Evolutionary conservation across 305 asterid species (phyloP).

Genomic region (Galium porrigens): DNA sequence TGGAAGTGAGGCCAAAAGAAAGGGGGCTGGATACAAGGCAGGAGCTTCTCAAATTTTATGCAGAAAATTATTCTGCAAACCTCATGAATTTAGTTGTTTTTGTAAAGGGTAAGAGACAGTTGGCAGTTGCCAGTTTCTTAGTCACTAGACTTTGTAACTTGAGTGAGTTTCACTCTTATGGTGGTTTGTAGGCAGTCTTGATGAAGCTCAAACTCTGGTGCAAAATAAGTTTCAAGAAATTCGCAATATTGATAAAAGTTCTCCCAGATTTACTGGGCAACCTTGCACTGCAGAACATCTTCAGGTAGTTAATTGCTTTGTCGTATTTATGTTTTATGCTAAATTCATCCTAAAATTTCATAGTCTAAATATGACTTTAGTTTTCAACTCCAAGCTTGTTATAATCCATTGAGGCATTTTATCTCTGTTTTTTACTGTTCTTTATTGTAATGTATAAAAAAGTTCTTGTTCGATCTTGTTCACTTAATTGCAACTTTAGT

Average conservation of each 20-base stretch:
- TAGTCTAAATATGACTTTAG: neutral
- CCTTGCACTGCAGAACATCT: slow-evolving; percentile 72
- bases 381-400: neutral
- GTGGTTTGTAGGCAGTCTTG: slow-evolving; percentile 55
- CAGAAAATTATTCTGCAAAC: slow-evolving; percentile 77
- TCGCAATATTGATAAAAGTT: slow-evolving; percentile 38
- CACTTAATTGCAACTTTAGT: neutral
- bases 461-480: neutral
- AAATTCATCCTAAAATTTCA: neutral
- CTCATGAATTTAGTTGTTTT: slow-evolving; percentile 88
- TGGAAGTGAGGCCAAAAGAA: slow-evolving; percentile 73
- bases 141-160: slow-evolving; percentile 12
- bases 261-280: slow-evolving; percentile 53
- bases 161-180: slow-evolving; percentile 18
- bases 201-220: slow-evolving; percentile 58
- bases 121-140: slow-evolving; percentile 20
- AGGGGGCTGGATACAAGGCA: slow-evolving; percentile 70
- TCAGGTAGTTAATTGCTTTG: slow-evolving; percentile 38
- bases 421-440: neutral
- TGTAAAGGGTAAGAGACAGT: slow-evolving; percentile 45
- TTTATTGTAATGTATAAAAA: neutral
- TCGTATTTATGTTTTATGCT: neutral
- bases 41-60: slow-evolving; percentile 71
- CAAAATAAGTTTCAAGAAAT: slow-evolving; percentile 70
- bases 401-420: neutral